A percentile compares a stretch with the other conserved stretches of the same genome.
phyloP scores from a whole-genome alignment of 306 rosid genomes.

The peach (Prunus persica) region Prunus_persica_NCBIv2 NC_034016.1:21664001-21664500 shows the following conservation, averaged over 20 bases:
- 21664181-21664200: too few relatives aligned
- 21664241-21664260: conserved; percentile 10
- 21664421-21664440: neutral
- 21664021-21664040: neutral
- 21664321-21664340: conserved; percentile 13
- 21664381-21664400: neutral
- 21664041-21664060: neutral
- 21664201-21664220: conserved; percentile 12
- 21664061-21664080: neutral
- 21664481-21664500: conserved; percentile 12
- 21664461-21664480: neutral
- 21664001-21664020: neutral
- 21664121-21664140: conserved; percentile 6
- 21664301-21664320: conserved; percentile 11
- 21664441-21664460: conserved; percentile 17
- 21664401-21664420: neutral
- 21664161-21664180: neutral
- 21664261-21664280: conserved; percentile 24
- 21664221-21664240: conserved; percentile 18
- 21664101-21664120: neutral
- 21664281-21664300: conserved; percentile 26
- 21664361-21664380: conserved; percentile 12
- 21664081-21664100: neutral
- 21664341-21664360: conserved; percentile 33
- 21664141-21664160: conserved; percentile 17